These are phyloP conservation scores for Ilyonectria mors-panacis DNA, from an alignment of 2,329 filamentous ascomycete genomes.

Conservation along the genomic window DNA sequence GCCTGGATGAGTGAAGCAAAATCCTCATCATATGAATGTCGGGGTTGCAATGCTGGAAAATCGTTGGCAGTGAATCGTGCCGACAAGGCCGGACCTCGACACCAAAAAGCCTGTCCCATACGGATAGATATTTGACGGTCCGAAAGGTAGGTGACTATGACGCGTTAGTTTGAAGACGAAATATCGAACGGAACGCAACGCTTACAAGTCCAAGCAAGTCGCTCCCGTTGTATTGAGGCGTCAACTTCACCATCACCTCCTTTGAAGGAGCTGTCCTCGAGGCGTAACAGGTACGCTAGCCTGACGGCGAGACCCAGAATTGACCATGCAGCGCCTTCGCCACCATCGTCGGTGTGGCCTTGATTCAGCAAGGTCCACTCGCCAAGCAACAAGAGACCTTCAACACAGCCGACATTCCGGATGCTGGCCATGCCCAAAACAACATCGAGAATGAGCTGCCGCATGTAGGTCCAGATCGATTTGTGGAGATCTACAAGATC, in stretches of 20 bases:
- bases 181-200: neutral
- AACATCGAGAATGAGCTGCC: constrained; percentile 22
- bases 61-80: constrained; percentile 29
- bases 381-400: constrained; percentile 26
- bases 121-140: constrained; percentile 25
- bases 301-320: constrained; percentile 23
- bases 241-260: constrained; percentile 12
- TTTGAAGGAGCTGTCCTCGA: constrained; percentile 24
- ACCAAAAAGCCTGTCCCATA: constrained; percentile 33
- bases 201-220: constrained; percentile 18
- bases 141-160: constrained; percentile 14
- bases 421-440: constrained; percentile 21
- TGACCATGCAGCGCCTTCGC: constrained; percentile 28
- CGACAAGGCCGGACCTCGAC: constrained; percentile 29
- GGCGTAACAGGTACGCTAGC: constrained; percentile 16
- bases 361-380: constrained; percentile 33
- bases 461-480: constrained; percentile 25
- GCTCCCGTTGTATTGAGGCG: constrained; percentile 15
- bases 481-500: constrained; percentile 24
- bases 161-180: neutral
- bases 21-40: constrained; percentile 23
- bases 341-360: constrained; percentile 21
- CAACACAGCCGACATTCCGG: constrained; percentile 25
- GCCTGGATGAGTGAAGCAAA: constrained; percentile 31
- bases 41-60: constrained; percentile 28